Evolutionary conservation across 768 basidiomycete genomes (phyloP), one percentile per base, ranked within the genome.

Genomic region (Lepiota brunneoincarnata): DNA sequence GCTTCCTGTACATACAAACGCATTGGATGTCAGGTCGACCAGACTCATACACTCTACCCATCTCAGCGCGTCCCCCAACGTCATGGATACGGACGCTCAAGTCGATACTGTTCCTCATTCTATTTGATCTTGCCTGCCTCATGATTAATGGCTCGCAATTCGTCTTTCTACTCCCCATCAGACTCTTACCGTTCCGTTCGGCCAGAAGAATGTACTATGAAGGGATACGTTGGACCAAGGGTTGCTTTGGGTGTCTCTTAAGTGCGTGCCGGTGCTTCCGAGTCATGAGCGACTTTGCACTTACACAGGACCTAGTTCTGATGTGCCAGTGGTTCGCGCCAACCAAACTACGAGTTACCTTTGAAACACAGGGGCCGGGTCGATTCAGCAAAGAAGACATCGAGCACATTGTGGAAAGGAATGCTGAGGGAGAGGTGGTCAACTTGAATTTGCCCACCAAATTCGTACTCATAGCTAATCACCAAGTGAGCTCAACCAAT

Each of bases 381-480:
- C 74, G 75, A 36, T 79, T 91, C 63, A 79, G 81, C 9, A 65
- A 72, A 20, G 76, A 83, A 54, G 82, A 91, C 28, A 74, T 89
- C 20, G 75, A 81, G 23, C 63, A 67, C 7, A 69, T 90, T 17
- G 78, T 87, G 12, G 67, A 81, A 36, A 81, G 77, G 51, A 79
- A 91, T 61, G 61, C 64, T 21, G 64, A 69, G 1, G 91, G 92
- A 6, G 71, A 73, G 34, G 76, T 88, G 28, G 66, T 78, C 2
- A 77, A 75, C 6, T 70, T 98, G 49, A 79, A 84, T 52, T 69
- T 97, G 15, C 92, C 93, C 1, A 80, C 80, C 58, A 87, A 92
- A 66, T 80, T 86, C 31, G 86, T 98, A 21, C 70, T 93, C 58
- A 91, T 94, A 61, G 83, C 91, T 12, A 99, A 99, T 67, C 96